Evolutionary conservation across 306 rosid genomes (phyloP).

Genomic region (Luffa acutangula): DNA sequence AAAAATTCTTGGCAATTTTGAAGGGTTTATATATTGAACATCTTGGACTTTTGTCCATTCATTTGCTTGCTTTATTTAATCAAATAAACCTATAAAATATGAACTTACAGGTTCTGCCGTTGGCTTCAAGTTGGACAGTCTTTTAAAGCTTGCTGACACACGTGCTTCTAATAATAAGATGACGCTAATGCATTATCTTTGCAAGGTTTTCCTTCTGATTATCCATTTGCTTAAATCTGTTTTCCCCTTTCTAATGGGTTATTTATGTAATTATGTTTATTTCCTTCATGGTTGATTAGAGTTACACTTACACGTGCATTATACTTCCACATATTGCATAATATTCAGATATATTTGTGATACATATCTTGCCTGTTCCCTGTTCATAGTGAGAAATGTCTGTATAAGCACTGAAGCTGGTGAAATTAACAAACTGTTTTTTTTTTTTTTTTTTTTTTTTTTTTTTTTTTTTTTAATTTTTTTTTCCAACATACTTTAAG

Average conservation of each 20-base stretch:
- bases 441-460: not conserved
- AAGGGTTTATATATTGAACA: not conserved
- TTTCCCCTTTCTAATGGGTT: slow-evolving; percentile 11
- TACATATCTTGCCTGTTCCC: not conserved
- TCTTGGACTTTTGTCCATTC: not conserved
- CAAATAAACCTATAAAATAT: not conserved
- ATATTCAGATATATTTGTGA: not conserved
- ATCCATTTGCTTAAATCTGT: slow-evolving; percentile 7
- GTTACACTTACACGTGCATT: not conserved
- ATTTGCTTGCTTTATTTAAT: not conserved
- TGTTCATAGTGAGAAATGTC: not conserved
- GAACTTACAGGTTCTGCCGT: slow-evolving; percentile 71
- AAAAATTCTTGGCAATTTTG: not conserved
- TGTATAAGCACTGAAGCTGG: not conserved
- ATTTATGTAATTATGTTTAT: not conserved
- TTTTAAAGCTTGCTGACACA: slow-evolving; percentile 85
- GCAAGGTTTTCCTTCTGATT: slow-evolving; percentile 53
- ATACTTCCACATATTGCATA: not conserved
- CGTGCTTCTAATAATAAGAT: slow-evolving; percentile 82
- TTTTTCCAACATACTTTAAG: too few relatives aligned
- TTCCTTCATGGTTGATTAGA: not conserved
- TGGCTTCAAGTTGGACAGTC: slow-evolving; percentile 98
- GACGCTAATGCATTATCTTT: slow-evolving; percentile 99
- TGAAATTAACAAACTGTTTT: not conserved
- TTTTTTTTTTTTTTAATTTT: not conserved